Percentiles rank a stretch among this genome's conserved stretches.
These are phyloP conservation scores for Verbascum thapsus DNA, from an alignment of 257 asterid species.

Conservation along the genomic window DNA sequence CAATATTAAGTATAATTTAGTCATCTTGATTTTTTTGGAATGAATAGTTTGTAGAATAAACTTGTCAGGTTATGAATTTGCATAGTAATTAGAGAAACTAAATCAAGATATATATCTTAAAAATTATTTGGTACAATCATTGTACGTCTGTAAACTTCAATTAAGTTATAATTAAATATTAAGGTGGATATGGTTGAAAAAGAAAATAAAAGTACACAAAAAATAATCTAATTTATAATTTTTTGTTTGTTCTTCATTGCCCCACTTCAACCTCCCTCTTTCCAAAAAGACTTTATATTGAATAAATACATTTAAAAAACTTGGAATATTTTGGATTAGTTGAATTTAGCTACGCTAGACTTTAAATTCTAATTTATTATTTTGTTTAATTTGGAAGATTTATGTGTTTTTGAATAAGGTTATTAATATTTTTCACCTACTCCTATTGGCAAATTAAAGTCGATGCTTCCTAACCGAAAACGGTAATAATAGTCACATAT, in stretches of 20 bases:
- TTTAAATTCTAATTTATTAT: conserved; percentile 29
- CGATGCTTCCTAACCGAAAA: neutral
- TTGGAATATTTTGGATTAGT: conserved; percentile 44
- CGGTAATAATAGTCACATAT: too few species aligned
- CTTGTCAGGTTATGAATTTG: neutral
- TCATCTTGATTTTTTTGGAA: too few species aligned
- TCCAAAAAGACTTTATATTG: conserved; percentile 30
- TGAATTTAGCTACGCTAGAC: conserved; percentile 25
- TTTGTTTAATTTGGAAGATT: conserved; percentile 23
- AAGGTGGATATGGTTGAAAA: conserved; percentile 20
- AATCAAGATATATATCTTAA: neutral
- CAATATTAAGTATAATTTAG: too few species aligned
- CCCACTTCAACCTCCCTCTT: conserved; percentile 33
- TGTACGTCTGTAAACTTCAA: conserved; percentile 16
- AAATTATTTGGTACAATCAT: conserved; percentile 21
- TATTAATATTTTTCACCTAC: conserved; percentile 38
- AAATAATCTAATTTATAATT: neutral
- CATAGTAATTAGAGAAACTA: neutral
- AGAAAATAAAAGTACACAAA: conserved; percentile 1
- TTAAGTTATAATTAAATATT: conserved; percentile 15
- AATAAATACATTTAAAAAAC: conserved; percentile 28
- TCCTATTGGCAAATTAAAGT: conserved; percentile 21
- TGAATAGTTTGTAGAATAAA: too few species aligned
- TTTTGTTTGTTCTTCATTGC: neutral
- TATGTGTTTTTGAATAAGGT: conserved; percentile 26